Conservation (phyloP, 2,329 filamentous ascomycete genomes). For the Venturia aucupariae region DNA sequence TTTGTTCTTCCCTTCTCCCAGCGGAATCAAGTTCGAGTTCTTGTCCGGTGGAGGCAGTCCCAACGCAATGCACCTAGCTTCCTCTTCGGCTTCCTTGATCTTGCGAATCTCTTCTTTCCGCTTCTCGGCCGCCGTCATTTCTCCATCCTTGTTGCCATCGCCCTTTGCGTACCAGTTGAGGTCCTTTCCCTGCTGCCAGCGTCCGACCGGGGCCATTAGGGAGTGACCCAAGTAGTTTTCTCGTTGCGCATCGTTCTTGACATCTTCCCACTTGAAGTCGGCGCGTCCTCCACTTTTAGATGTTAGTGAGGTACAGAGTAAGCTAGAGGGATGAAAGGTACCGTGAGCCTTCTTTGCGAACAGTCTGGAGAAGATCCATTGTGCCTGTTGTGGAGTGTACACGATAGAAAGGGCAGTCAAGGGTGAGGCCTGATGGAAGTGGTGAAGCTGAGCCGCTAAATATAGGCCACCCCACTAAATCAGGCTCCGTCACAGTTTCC, state of each 20-base stretch:
- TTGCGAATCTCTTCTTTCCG: conserved; percentile 68
- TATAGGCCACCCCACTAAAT: background rate
- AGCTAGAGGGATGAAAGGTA: conserved; percentile 27
- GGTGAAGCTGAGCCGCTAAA: background rate
- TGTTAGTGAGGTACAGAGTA: background rate
- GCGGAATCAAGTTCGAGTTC: conserved; percentile 54
- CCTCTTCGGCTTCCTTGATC: conserved; percentile 87
- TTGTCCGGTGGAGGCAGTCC: conserved; percentile 64
- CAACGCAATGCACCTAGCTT: conserved; percentile 74
- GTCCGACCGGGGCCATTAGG: conserved; percentile 81
- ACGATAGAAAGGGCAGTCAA: background rate
- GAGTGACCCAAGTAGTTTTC: conserved; percentile 89
- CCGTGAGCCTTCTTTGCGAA: conserved; percentile 81
- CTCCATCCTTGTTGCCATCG: conserved; percentile 36
- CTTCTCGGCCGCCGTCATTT: conserved; percentile 38
- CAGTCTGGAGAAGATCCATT: conserved; percentile 90
- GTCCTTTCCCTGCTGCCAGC: conserved; percentile 77
- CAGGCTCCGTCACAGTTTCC: conserved; percentile 28
- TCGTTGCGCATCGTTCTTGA: conserved; percentile 75
- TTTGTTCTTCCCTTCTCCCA: conserved; percentile 37
- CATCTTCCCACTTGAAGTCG: conserved; percentile 95
- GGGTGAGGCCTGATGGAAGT: background rate
- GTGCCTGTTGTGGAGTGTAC: conserved; percentile 16
- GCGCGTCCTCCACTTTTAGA: conserved; percentile 62
- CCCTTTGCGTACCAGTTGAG: conserved; percentile 56